Conservation (phyloP, 129 eudicot genomes). For the Artemisia annua region DNA sequence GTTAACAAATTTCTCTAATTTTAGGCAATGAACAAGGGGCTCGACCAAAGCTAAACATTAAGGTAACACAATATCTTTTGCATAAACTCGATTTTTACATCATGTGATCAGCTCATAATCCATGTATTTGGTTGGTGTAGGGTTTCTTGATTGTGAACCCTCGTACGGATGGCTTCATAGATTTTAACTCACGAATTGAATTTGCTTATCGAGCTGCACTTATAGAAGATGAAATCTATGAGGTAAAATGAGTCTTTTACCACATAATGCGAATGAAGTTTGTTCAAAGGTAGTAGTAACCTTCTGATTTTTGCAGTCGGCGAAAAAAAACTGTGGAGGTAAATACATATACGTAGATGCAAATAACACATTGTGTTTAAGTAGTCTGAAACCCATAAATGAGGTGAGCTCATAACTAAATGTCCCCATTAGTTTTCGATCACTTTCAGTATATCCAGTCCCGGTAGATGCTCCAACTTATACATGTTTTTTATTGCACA, state of each 20-base stretch:
- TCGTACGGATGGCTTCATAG: slow-evolving; percentile 18
- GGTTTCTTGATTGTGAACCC: slow-evolving; percentile 42
- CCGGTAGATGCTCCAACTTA: not conserved
- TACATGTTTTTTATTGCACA: not conserved
- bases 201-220: slow-evolving; percentile 34
- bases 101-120: not conserved
- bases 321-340: slow-evolving; percentile 33
- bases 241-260: slow-evolving; percentile 22
- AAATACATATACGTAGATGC: slow-evolving; percentile 37
- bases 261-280: not conserved
- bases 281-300: not conserved
- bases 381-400: slow-evolving; percentile 27
- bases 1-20: not conserved
- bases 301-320: slow-evolving; percentile 24
- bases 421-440: not conserved
- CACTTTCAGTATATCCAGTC: not conserved
- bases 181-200: slow-evolving; percentile 31
- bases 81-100: not conserved
- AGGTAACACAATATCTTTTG: slow-evolving; percentile 9
- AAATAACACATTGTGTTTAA: slow-evolving; percentile 32
- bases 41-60: slow-evolving; percentile 29
- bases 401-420: slow-evolving; percentile 22
- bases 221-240: slow-evolving; percentile 32
- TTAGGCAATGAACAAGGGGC: slow-evolving; percentile 31
- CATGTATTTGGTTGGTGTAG: slow-evolving; percentile 21